Conservation (phyloP, 306 rosid genomes). For the Crataegus laevigata region DNA sequence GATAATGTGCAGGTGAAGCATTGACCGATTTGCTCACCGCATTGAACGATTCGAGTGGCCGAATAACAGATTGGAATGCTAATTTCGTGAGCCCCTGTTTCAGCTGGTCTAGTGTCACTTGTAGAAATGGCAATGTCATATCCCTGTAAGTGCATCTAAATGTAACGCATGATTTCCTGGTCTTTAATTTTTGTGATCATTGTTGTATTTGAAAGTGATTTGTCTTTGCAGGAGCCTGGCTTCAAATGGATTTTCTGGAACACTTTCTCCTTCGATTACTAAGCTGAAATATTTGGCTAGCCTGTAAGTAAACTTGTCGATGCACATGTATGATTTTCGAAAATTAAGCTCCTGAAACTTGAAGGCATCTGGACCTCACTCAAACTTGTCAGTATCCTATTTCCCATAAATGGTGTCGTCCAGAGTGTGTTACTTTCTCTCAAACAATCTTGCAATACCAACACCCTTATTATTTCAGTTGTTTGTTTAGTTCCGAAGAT, state of each 20-base stretch:
- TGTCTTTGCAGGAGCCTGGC: slow-evolving; percentile 62
- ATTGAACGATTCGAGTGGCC: slow-evolving; percentile 64
- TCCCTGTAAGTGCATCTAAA: slow-evolving; percentile 59
- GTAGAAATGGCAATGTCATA: slow-evolving; percentile 67
- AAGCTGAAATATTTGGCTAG: slow-evolving; percentile 59
- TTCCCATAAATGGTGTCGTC: no score
- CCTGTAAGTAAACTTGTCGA: slow-evolving; percentile 50
- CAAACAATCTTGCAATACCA: neutral
- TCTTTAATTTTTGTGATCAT: neutral
- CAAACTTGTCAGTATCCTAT: neutral
- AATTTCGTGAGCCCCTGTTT: slow-evolving; percentile 77
- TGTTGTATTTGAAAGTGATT: neutral
- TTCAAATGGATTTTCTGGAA: slow-evolving; percentile 74
- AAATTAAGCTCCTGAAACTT: no score
- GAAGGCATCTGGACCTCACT: no score
- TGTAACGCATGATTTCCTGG: neutral
- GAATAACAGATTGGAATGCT: slow-evolving; percentile 58
- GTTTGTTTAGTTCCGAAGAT: neutral
- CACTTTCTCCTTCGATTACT: slow-evolving; percentile 66
- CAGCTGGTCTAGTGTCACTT: slow-evolving; percentile 79
- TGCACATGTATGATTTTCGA: no score
- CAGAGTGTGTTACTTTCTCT: no score
- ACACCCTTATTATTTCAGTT: neutral
- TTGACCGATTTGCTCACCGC: slow-evolving; percentile 42
- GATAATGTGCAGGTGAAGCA: slow-evolving; percentile 61